Evolutionary conservation across 208 protist genomes (phyloP).

Genomic region (Spongospora subterranea): DNA sequence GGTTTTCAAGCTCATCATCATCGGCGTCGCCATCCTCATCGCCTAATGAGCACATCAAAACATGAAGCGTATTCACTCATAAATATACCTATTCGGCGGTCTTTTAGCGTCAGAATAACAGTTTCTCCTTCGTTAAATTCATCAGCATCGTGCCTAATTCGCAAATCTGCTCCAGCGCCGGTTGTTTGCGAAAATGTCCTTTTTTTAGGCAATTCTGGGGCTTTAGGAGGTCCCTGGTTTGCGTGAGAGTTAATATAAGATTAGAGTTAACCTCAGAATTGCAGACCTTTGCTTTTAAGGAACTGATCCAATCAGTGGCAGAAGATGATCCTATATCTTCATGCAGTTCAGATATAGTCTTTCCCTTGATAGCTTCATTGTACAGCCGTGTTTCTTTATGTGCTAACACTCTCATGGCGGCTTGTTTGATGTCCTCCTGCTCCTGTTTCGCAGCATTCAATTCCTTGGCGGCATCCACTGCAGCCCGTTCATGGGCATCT

Average conservation of each 20-base stretch:
- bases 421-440: not conserved
- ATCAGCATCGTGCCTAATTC: constrained; percentile 38
- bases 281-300: constrained; percentile 19
- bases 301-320: constrained; percentile 22
- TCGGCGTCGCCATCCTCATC: not conserved
- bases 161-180: not conserved
- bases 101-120: constrained; percentile 25
- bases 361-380: not conserved
- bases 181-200: not conserved
- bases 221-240: not conserved
- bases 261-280: not conserved
- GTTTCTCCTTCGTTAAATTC: constrained; percentile 22
- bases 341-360: not conserved
- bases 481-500: not conserved
- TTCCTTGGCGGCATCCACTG: not conserved
- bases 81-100: constrained; percentile 1
- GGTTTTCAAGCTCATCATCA: constrained; percentile 40
- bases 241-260: not conserved
- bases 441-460: not conserved
- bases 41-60: not conserved
- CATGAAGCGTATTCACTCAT: not conserved
- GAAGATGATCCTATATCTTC: not conserved
- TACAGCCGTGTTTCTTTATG: constrained; percentile 6
- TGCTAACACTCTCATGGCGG: not conserved
- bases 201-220: not conserved